phyloP scores from a whole-genome alignment of 805 yeast genomes.

The Saccharomycopsis capsularis region DNA sequence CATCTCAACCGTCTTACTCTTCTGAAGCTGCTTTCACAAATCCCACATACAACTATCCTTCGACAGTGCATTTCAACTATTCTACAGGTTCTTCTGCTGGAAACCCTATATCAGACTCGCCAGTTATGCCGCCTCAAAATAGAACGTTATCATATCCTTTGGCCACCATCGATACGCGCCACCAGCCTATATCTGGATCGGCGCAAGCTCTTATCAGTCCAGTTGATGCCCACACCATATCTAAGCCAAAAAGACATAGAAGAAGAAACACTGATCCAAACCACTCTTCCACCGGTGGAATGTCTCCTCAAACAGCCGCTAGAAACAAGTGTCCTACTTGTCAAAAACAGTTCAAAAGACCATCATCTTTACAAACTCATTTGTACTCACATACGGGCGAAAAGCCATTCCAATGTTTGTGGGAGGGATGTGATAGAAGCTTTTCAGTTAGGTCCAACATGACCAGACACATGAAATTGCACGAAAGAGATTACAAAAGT shows the following conservation, averaged over 20 bases:
- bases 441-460: slow-evolving; percentile 77
- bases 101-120: slow-evolving; percentile 6
- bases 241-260: slow-evolving; percentile 16
- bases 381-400: slow-evolving; percentile 77
- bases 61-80: slow-evolving; percentile 21
- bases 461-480: slow-evolving; percentile 72
- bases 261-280: slow-evolving; percentile 20
- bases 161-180: slow-evolving; percentile 1
- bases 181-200: background rate
- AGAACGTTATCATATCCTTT: slow-evolving; percentile 1
- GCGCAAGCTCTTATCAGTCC: background rate
- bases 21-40: background rate
- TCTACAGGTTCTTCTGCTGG: slow-evolving; percentile 21
- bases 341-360: slow-evolving; percentile 71
- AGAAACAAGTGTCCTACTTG: slow-evolving; percentile 49
- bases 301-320: slow-evolving; percentile 40
- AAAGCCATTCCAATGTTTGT: slow-evolving; percentile 58
- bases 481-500: slow-evolving; percentile 30
- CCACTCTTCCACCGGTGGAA: slow-evolving; percentile 24
- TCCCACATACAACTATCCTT: slow-evolving; percentile 3
- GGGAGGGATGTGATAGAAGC: slow-evolving; percentile 58
- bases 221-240: background rate
- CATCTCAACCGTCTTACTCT: slow-evolving; percentile 1
- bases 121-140: background rate
- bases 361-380: slow-evolving; percentile 77